Evolutionary conservation across 768 basidiomycete species (phyloP).

Genomic region (Tricholoma terreum): DNA sequence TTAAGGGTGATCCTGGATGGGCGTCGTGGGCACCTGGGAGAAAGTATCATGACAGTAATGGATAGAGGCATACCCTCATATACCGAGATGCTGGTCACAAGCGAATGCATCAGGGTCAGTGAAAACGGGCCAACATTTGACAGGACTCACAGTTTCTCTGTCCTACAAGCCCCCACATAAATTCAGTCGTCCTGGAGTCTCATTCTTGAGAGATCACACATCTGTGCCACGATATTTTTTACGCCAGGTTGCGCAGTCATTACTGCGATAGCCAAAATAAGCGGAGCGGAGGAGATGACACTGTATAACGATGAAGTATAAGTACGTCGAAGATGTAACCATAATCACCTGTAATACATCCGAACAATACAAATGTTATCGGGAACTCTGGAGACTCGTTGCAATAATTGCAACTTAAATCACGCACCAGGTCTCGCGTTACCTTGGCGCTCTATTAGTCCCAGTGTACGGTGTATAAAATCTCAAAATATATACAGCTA

Average conservation of each 20-base stretch:
- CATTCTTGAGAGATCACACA: slow-evolving; percentile 11
- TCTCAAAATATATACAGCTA: too few species aligned
- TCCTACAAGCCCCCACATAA: not conserved
- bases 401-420: too few species aligned
- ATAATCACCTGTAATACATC: not conserved
- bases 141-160: slow-evolving; percentile 2
- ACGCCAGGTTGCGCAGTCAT: slow-evolving; percentile 23
- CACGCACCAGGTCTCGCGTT: too few species aligned
- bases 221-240: slow-evolving; percentile 29
- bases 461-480: too few species aligned
- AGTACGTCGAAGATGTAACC: not conserved
- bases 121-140: not conserved
- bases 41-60: not conserved
- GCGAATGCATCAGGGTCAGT: not conserved
- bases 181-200: not conserved
- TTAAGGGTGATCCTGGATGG: slow-evolving; percentile 16
- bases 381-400: too few species aligned
- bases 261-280: slow-evolving; percentile 28
- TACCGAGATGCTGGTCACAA: not conserved
- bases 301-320: not conserved
- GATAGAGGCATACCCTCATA: not conserved
- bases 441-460: too few species aligned
- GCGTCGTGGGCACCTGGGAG: slow-evolving; percentile 28
- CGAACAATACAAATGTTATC: too few species aligned
- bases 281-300: slow-evolving; percentile 25